A percentile compares a stretch with the other conserved stretches of the same genome.
These are phyloP conservation scores for Priceomyces medius DNA, from an alignment of 805 yeast species.

Conservation along the genomic window DNA sequence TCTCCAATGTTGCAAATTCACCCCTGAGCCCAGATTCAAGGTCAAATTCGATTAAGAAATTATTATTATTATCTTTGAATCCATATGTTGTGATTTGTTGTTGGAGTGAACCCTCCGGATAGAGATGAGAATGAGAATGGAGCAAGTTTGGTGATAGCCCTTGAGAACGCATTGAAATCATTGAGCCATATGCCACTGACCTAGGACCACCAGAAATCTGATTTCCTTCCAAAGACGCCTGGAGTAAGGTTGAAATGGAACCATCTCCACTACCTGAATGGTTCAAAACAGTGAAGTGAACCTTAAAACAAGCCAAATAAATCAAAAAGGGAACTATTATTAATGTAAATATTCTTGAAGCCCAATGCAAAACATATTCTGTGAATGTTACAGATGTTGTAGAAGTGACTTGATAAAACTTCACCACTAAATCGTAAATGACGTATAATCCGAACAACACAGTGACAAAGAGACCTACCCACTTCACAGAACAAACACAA, in stretches of 20 bases:
- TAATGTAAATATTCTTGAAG: slow-evolving; percentile 59
- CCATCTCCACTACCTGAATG: slow-evolving; percentile 93
- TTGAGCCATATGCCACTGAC: slow-evolving; percentile 61
- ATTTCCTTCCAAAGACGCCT: slow-evolving; percentile 75
- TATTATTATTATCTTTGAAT: slow-evolving; percentile 82
- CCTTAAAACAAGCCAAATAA: slow-evolving; percentile 70
- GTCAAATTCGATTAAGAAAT: slow-evolving; percentile 69
- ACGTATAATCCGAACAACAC: slow-evolving; percentile 59
- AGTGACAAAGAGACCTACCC: slow-evolving; percentile 79
- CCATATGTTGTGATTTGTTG: slow-evolving; percentile 94
- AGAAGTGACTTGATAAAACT: slow-evolving; percentile 35
- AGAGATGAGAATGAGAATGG: slow-evolving; percentile 84
- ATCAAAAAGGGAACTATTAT: slow-evolving; percentile 70
- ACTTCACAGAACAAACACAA: slow-evolving; percentile 79
- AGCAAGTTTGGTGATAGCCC: slow-evolving; percentile 72
- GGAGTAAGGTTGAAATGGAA: slow-evolving; percentile 84
- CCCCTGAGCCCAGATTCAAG: slow-evolving; percentile 40
- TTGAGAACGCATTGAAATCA: slow-evolving; percentile 64
- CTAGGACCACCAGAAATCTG: slow-evolving; percentile 67
- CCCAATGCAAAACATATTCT: slow-evolving; percentile 66
- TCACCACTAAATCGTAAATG: slow-evolving; percentile 49
- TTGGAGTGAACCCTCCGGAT: slow-evolving; percentile 90
- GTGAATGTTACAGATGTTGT: slow-evolving; percentile 11
- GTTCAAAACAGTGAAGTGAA: slow-evolving; percentile 74
- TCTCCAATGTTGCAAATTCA: slow-evolving; percentile 31